Evolutionary conservation across 139 green algal species (phyloP).

Genomic region (Coccomyxa sp.): DNA sequence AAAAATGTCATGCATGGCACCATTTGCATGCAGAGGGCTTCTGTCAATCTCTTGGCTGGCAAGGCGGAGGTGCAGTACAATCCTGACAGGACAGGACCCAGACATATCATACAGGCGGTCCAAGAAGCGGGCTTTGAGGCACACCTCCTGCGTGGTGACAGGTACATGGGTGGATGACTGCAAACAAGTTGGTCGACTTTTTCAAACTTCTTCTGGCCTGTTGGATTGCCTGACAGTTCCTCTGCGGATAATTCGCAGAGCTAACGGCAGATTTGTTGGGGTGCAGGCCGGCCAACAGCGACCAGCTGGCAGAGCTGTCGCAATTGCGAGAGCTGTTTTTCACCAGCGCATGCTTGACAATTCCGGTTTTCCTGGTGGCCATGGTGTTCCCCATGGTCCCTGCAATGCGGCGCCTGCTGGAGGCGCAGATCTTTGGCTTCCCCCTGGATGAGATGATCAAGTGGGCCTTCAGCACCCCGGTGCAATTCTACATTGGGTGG

Average conservation of each 20-base stretch:
- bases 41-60: conserved; percentile 52
- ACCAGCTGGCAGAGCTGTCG: conserved; percentile 39
- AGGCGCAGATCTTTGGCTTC: conserved; percentile 53
- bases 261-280: background rate
- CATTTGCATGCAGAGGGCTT: conserved; percentile 7
- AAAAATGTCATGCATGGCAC: background rate
- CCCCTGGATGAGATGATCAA: conserved; percentile 76
- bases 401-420: conserved; percentile 27
- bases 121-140: conserved; percentile 53
- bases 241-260: background rate
- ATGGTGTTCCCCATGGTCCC: conserved; percentile 81
- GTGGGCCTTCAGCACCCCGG: conserved; percentile 77
- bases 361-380: conserved; percentile 85
- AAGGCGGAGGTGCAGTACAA: conserved; percentile 64
- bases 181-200: background rate
- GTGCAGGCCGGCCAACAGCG: background rate
- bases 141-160: conserved; percentile 17
- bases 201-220: background rate
- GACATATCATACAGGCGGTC: conserved; percentile 65
- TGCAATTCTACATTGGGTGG: conserved; percentile 88
- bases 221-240: background rate
- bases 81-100: conserved; percentile 54
- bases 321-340: conserved; percentile 46
- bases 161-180: background rate
- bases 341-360: conserved; percentile 58